phyloP scores from a whole-genome alignment of 1,284 basidiomycete genomes.

The Ustilago loliicola region DNA sequence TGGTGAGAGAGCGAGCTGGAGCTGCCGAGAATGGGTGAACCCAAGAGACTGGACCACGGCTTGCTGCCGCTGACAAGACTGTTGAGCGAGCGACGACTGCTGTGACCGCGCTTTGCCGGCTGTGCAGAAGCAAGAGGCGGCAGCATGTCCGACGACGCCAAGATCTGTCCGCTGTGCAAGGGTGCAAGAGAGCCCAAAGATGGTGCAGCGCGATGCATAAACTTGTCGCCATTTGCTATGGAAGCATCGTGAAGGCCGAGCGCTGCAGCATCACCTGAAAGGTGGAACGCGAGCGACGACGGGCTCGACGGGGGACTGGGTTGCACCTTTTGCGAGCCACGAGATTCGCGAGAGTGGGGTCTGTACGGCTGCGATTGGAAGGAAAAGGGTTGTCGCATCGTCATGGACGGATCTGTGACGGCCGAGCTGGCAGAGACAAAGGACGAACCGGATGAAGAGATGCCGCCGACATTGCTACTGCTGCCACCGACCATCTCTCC shows the following conservation, averaged over 20 bases:
- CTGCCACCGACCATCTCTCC: conserved; percentile 5
- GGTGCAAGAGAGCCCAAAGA: conserved; percentile 12
- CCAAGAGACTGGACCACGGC: conserved; percentile 40
- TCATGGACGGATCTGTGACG: conserved; percentile 16
- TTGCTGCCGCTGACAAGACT: conserved; percentile 33
- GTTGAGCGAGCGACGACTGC: conserved; percentile 46
- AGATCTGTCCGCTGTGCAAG: neutral
- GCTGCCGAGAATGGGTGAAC: conserved; percentile 33
- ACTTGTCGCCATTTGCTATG: neutral
- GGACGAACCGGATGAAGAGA: conserved; percentile 32
- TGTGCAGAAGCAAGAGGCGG: conserved; percentile 17
- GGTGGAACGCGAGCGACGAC: neutral
- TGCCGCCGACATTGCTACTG: conserved; percentile 12
- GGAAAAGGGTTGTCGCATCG: conserved; percentile 24
- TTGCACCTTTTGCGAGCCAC: conserved; percentile 4
- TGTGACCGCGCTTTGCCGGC: conserved; percentile 21
- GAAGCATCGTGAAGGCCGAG: conserved; percentile 1
- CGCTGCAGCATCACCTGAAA: neutral
- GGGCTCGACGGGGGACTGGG: conserved; percentile 19
- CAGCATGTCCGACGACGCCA: conserved; percentile 8
- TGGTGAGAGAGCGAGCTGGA: conserved; percentile 18
- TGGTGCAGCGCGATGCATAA: conserved; percentile 14
- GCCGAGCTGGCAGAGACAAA: conserved; percentile 22
- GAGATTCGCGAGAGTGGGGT: conserved; percentile 28
- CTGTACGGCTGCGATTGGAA: conserved; percentile 40